Conservation (phyloP, 768 basidiomycete genomes). For the Kwoniella dejecticola region DNA sequence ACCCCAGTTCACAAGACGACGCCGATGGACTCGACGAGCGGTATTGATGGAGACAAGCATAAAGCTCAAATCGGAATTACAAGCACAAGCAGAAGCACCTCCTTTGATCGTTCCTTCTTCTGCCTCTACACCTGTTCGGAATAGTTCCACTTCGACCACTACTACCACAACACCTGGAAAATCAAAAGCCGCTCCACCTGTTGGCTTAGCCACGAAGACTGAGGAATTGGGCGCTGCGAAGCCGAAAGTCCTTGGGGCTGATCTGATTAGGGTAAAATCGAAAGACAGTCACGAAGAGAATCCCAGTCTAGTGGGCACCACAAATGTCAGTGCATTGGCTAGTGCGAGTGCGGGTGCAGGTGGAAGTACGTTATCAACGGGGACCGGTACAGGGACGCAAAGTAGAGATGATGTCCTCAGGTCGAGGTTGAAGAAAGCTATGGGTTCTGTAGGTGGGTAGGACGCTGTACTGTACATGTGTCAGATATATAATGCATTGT, state of each 20-base stretch:
- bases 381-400: constrained; percentile 4
- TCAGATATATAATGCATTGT: not conserved
- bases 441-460: constrained; percentile 47
- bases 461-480: not conserved
- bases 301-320: too few relatives aligned
- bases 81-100: constrained; percentile 59
- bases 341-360: not conserved
- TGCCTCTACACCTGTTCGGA: not conserved
- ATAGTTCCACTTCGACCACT: not conserved
- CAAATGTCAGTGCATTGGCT: too few relatives aligned
- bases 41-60: constrained; percentile 73
- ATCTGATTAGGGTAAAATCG: not conserved
- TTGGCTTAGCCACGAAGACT: not conserved
- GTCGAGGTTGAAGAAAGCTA: constrained; percentile 52
- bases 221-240: not conserved
- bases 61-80: constrained; percentile 38
- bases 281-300: not conserved
- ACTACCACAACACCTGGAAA: constrained; percentile 8
- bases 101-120: constrained; percentile 21
- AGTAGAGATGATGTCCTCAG: constrained; percentile 48
- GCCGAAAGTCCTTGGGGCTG: too few relatives aligned
- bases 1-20: constrained; percentile 78
- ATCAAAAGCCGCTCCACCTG: constrained; percentile 13
- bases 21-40: constrained; percentile 85
- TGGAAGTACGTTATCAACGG: not conserved